Percentiles rank a stretch among this genome's conserved stretches.
These are phyloP conservation scores for Sarcocystis neurona DNA, from an alignment of 169 alveolate species.

Conservation along the genomic window DNA sequence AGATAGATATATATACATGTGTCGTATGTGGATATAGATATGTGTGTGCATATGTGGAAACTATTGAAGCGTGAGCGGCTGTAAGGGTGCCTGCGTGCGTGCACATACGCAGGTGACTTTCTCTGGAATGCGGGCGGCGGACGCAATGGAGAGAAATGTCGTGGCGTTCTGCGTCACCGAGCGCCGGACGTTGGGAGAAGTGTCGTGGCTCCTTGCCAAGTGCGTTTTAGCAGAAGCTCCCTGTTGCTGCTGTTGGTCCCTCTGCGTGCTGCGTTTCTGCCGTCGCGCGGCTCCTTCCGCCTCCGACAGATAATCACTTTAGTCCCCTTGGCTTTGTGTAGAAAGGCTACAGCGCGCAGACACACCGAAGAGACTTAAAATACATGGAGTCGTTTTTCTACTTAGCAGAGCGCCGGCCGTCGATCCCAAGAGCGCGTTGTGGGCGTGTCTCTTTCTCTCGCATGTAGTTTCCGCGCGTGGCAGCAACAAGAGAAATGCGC, in stretches of 20 bases:
- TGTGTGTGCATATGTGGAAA: not conserved
- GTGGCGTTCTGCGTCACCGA: not conserved
- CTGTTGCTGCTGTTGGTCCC: not conserved
- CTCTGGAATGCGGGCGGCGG: constrained; percentile 3
- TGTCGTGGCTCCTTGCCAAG: not conserved
- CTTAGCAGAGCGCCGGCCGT: too few relatives aligned
- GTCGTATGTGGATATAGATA: not conserved
- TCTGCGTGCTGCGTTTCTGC: not conserved
- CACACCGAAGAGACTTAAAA: too few relatives aligned
- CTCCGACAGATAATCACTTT: not conserved
- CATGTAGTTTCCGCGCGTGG: too few relatives aligned
- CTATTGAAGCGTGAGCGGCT: not conserved
- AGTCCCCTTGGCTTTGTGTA: not conserved
- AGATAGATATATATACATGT: not conserved
- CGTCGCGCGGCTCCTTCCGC: not conserved
- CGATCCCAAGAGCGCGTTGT: too few relatives aligned
- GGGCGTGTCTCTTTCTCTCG: too few relatives aligned
- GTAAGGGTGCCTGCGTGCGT: not conserved
- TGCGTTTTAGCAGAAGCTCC: not conserved
- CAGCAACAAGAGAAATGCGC: too few relatives aligned
- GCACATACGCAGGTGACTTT: not conserved
- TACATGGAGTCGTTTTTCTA: too few relatives aligned
- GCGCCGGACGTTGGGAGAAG: constrained; percentile 18
- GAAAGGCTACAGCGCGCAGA: too few relatives aligned
- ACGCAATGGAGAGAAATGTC: constrained; percentile 19